A percentile compares a stretch with the other conserved stretches of the same genome.
phyloP scores from a whole-genome alignment of 352 stramenopile genomes.

The Salisapilia sapeloensis region DNA sequence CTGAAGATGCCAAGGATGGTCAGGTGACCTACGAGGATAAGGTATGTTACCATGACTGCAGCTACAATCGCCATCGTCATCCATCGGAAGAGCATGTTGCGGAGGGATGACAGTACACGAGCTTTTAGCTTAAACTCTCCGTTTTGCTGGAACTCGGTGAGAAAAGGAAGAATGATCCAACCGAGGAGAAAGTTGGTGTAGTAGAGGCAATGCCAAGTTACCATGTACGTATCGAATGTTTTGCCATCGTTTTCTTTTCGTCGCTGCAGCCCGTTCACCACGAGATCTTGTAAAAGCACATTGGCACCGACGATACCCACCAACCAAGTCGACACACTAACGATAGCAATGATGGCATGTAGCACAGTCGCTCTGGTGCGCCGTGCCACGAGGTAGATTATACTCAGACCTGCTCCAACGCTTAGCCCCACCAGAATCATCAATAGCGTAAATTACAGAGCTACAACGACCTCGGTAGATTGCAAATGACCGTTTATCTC shows the following conservation, averaged over 20 bases:
- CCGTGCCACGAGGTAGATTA: too few relatives aligned
- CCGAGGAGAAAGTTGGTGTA: conserved; percentile 47
- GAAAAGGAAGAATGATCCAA: conserved; percentile 40
- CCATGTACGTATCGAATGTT: conserved; percentile 8
- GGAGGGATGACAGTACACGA: conserved; percentile 16
- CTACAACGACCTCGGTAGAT: too few relatives aligned
- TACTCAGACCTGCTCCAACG: too few relatives aligned
- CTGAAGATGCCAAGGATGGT: conserved; percentile 22
- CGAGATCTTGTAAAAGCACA: too few relatives aligned
- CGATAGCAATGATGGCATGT: too few relatives aligned
- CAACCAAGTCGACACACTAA: too few relatives aligned
- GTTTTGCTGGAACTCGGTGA: conserved; percentile 38
- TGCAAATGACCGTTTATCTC: too few relatives aligned
- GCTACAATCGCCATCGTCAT: conserved; percentile 14
- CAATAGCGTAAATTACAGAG: too few relatives aligned
- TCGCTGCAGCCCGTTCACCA: too few relatives aligned
- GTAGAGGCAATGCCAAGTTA: conserved; percentile 35
- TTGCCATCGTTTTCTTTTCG: not conserved
- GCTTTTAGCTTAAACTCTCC: conserved; percentile 34
- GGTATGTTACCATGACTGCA: conserved; percentile 17
- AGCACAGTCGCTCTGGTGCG: too few relatives aligned
- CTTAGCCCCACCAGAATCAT: too few relatives aligned
- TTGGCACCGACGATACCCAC: too few relatives aligned
- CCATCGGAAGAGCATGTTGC: conserved; percentile 33
- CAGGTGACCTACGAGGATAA: conserved; percentile 41